Percentiles rank a stretch among this genome's conserved stretches.
These are phyloP conservation scores for Neoscytalidium dimidiatum DNA, from an alignment of 2,329 filamentous ascomycete species.

Conservation along the genomic window DNA sequence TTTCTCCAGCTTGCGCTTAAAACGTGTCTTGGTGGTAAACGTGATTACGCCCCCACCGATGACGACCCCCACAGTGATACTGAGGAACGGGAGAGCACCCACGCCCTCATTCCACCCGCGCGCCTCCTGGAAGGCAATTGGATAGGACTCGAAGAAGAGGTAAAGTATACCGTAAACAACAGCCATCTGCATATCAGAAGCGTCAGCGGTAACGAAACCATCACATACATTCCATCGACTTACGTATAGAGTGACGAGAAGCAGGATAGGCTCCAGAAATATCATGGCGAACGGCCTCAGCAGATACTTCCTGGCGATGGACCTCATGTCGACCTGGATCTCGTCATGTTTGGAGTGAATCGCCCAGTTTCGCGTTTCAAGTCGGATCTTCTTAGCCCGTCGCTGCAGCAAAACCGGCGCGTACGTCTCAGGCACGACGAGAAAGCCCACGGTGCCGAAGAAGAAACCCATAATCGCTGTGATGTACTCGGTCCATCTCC, in stretches of 20 bases:
- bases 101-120: slow-evolving; percentile 44
- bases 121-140: slow-evolving; percentile 45
- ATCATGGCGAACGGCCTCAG: slow-evolving; percentile 50
- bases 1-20: slow-evolving; percentile 31
- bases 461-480: slow-evolving; percentile 51
- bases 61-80: slow-evolving; percentile 44
- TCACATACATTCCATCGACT: not conserved
- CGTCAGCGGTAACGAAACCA: not conserved
- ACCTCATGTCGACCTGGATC: slow-evolving; percentile 38
- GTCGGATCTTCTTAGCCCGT: slow-evolving; percentile 51
- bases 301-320: slow-evolving; percentile 48
- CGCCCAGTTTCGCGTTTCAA: slow-evolving; percentile 50
- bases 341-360: slow-evolving; percentile 49
- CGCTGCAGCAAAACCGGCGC: slow-evolving; percentile 50
- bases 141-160: slow-evolving; percentile 52
- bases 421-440: slow-evolving; percentile 56
- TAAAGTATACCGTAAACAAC: slow-evolving; percentile 48
- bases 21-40: slow-evolving; percentile 37
- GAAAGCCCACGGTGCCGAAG: slow-evolving; percentile 45
- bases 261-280: slow-evolving; percentile 50
- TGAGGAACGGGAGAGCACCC: slow-evolving; percentile 46
- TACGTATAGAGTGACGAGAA: slow-evolving; percentile 47
- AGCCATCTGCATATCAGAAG: not conserved
- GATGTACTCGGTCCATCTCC: slow-evolving; percentile 61
- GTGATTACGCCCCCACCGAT: slow-evolving; percentile 34